A percentile compares a stretch with the other conserved stretches of the same genome.
phyloP scores from a whole-genome alignment of 2,329 filamentous ascomycete species.

The Beauveria rudraprayagi region DNA sequence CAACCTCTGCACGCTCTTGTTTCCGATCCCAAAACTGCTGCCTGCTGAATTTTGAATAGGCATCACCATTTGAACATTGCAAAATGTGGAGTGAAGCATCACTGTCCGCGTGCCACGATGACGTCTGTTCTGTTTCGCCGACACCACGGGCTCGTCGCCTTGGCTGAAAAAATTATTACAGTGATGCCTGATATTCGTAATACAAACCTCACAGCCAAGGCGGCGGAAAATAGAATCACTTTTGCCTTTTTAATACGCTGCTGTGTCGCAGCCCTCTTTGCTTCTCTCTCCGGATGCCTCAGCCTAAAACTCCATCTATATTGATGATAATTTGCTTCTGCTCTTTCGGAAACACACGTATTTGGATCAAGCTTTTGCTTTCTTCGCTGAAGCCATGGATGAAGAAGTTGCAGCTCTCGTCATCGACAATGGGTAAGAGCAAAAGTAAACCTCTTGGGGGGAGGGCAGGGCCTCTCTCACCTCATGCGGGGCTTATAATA shows the following conservation, averaged over 20 bases:
- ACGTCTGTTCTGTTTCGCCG: neutral
- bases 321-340: neutral
- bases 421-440: conserved; percentile 95
- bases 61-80: neutral
- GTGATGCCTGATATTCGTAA: neutral
- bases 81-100: neutral
- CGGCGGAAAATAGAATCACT: neutral
- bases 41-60: neutral
- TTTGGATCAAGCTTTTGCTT: neutral
- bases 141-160: neutral
- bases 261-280: neutral
- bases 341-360: neutral
- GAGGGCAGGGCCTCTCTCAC: neutral
- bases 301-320: neutral
- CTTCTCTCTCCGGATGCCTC: neutral
- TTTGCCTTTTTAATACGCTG: neutral
- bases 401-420: conserved; percentile 99
- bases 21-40: neutral
- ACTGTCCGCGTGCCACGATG: neutral
- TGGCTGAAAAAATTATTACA: neutral
- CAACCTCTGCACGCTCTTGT: neutral
- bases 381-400: neutral
- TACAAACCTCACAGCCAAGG: neutral
- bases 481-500: neutral
- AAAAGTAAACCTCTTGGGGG: neutral